Base-by-base conservation (phyloP, 805 yeast genomes). In the Cyberlindnera petersonii region DNA sequence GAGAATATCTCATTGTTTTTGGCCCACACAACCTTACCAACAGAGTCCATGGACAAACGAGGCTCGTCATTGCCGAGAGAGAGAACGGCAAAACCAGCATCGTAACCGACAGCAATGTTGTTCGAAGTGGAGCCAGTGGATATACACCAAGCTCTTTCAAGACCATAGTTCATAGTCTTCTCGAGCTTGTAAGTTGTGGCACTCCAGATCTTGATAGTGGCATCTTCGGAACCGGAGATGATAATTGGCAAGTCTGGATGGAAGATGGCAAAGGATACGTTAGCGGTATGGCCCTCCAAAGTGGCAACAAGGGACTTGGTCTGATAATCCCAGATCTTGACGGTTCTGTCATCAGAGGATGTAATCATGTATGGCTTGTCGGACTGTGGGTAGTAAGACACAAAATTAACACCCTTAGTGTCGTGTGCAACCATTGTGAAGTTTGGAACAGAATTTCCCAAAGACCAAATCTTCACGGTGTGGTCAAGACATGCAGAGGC, bases 131-230 rank as follows among this genome's bases (percentile, higher is more conserved):
- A 80, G 54, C 80, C 79, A 32, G 84, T 68, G 26, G 89, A 76
- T 37, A 85, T 78, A 72, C 98, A 89, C 99, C 99, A 93, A 37
- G 93, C 93, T 57, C 99, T 81, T 64, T 93, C 98, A 61, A 91
- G 74, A 35, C 96, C 87, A 59, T 86, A 81, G 65, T 87, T 89
- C 46, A 91, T 69, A 7, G 96, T 80, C 65, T 88, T 88, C 65
- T 91, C 98, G 49, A 91, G 74, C 65, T 86, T 87, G 68, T 91
- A 93, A 24, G 98, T 87, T 59, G 83, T 83, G 17, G 97, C 74
- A 61, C 86, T 91, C 99, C 99, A 93, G 55, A 93, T 75, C 59
- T 89, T 87, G 50, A 93, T 72, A 9, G 96, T 82, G 37, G 95
- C 87, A 66, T 93, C 99, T 66, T 93, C 99, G 37, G 96, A 83